phyloP scores from a whole-genome alignment of 257 asterid genomes.

The Solanum bulbocastanum region DNA sequence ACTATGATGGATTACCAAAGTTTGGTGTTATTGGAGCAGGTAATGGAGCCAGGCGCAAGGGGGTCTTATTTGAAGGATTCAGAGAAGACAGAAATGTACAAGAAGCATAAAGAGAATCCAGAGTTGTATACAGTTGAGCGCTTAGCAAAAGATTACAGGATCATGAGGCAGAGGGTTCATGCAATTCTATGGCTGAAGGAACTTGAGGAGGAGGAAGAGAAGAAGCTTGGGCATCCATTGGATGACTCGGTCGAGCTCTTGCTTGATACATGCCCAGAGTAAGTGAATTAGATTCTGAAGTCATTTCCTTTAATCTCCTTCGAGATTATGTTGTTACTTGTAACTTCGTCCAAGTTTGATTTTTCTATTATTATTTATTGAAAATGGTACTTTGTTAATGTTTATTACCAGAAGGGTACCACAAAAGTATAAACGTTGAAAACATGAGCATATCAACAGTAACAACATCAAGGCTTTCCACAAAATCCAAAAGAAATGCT shows the following conservation, averaged over 20 bases:
- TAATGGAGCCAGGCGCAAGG: conserved; percentile 88
- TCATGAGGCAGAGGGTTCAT: conserved; percentile 96
- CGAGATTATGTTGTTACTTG: neutral
- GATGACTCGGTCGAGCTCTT: conserved; percentile 69
- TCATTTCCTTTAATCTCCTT: neutral
- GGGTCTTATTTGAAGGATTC: conserved; percentile 79
- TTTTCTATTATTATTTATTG: neutral
- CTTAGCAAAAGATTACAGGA: conserved; percentile 82
- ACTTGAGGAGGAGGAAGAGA: conserved; percentile 77
- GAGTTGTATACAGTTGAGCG: conserved; percentile 76
- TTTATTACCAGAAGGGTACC: neutral
- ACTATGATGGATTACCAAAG: neutral
- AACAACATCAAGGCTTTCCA: neutral
- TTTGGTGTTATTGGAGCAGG: conserved; percentile 30
- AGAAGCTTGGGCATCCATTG: conserved; percentile 60
- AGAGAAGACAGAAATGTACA: conserved; percentile 80
- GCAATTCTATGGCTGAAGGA: conserved; percentile 86
- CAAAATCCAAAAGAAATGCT: neutral
- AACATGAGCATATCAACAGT: neutral
- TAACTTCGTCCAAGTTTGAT: neutral
- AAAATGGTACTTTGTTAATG: neutral
- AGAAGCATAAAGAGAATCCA: conserved; percentile 83
- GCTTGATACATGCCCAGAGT: conserved; percentile 87
- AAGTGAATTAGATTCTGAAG: conserved; percentile 17
- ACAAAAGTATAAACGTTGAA: neutral